Base-by-base conservation (phyloP, 1,284 basidiomycete species). In the Stygiomarasmius scandens region DNA sequence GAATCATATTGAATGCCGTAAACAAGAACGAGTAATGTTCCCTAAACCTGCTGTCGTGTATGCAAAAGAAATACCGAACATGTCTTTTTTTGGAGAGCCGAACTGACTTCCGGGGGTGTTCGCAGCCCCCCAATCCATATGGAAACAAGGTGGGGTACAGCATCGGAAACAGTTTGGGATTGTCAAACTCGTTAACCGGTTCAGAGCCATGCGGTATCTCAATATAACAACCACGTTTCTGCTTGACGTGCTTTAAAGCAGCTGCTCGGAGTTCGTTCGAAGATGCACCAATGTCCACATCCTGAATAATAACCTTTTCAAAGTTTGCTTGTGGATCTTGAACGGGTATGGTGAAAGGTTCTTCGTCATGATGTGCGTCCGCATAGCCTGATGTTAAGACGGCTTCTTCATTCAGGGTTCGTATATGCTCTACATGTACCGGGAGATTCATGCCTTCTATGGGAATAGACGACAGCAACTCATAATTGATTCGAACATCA, bases 401-500 rank as follows among this genome's bases (percentile, higher is more conserved):
- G n/a, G n/a, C n/a, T n/a, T n/a, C n/a, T n/a, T n/a, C n/a, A n/a
- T n/a, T n/a, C n/a, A n/a, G n/a, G n/a, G n/a, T n/a, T n/a, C n/a
- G n/a, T n/a, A n/a, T n/a, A n/a, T n/a, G n/a, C n/a, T n/a, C n/a
- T n/a, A n/a, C n/a, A n/a, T n/a, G n/a, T n/a, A n/a, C n/a, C n/a
- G n/a, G n/a, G n/a, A n/a, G n/a, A n/a, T n/a, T n/a, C n/a, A n/a
- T n/a, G n/a, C n/a, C n/a, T n/a, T n/a, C n/a, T n/a, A n/a, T n/a
- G n/a, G n/a, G n/a, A n/a, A n/a, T n/a, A n/a, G n/a, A n/a, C n/a
- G n/a, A n/a, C n/a, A n/a, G n/a, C n/a, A n/a, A n/a, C n/a, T n/a
- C n/a, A 61, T 72, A 71, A 55, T 74, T 63, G 1, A 76, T 66
- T 2, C 22, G 5, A 29, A 77, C 61, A 52, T 73, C 56, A 12